Conservation (phyloP, 345 rosid genomes). For the Odontarrhena argentea region DNA sequence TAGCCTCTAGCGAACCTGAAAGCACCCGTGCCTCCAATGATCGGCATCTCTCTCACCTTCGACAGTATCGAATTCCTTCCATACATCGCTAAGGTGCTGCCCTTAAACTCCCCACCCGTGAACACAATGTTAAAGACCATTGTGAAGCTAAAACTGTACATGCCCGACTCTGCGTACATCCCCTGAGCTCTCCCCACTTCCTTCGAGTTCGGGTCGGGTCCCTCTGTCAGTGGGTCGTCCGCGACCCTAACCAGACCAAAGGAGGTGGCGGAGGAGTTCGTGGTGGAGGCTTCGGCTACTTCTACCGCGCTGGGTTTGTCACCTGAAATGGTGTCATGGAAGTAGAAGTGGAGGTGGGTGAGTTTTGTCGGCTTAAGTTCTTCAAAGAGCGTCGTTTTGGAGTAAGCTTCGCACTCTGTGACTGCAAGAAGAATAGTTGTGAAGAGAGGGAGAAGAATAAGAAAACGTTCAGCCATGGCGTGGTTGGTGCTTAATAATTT, state of each 20-base stretch:
- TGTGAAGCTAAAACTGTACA: slow-evolving; percentile 34
- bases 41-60: slow-evolving; percentile 36
- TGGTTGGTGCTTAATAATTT: neutral
- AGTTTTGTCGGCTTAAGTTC: slow-evolving; percentile 45
- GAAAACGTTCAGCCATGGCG: slow-evolving; percentile 13
- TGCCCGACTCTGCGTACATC: slow-evolving; percentile 50
- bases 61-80: slow-evolving; percentile 44
- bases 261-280: slow-evolving; percentile 38
- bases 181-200: slow-evolving; percentile 63
- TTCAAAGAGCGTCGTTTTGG: slow-evolving; percentile 24
- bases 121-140: slow-evolving; percentile 56
- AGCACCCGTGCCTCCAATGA: slow-evolving; percentile 42
- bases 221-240: slow-evolving; percentile 54
- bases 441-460: slow-evolving; percentile 14
- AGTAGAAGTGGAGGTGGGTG: slow-evolving; percentile 57
- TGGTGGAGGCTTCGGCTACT: slow-evolving; percentile 44
- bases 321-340: slow-evolving; percentile 55
- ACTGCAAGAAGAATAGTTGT: slow-evolving; percentile 18
- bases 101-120: slow-evolving; percentile 54
- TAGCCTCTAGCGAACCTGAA: slow-evolving; percentile 48
- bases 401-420: slow-evolving; percentile 29
- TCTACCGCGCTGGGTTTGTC: slow-evolving; percentile 42
- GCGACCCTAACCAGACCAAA: slow-evolving; percentile 52
- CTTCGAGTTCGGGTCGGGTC: slow-evolving; percentile 46
- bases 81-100: slow-evolving; percentile 52